Base-by-base conservation (phyloP, 208 protist genomes). In the Zelonia costaricensis region DNA sequence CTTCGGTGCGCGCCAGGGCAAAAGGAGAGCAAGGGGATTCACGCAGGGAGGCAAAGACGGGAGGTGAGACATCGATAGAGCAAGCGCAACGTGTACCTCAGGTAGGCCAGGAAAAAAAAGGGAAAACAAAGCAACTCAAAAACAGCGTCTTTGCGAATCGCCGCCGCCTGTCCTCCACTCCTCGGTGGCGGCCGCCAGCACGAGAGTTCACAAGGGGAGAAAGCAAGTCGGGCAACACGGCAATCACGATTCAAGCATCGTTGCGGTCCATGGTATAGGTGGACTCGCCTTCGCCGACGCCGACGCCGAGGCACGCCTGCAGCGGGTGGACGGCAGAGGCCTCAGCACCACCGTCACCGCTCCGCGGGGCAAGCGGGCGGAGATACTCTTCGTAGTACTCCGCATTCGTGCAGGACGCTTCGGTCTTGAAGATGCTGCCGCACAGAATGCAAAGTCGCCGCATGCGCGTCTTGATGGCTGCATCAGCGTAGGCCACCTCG, bases 381-480 rank as follows among this genome's bases (percentile, higher is more conserved):
- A 72, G 39, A 27, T 65, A 72, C 39, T 55, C 57, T 10, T 65
- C 58, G 20, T 52, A 60, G 35, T 42, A 54, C 13, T 28, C 40
- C 15, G 42, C 57, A 1, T 48, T 46, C 1, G 57, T 55, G 57
- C 40, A 55, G 31, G 20, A 53, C 0, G 42, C 40, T 45, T 65
- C 53, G 12, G 65, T 27, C 28, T 59, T 58, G 15, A 72, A 23
- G 1, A 59, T 43, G 20, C 28, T 7, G 1, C 48, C 65, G 18
- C 45, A 28, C 8, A 64, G 49, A 20, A 64, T 42, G 49, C 65
- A 72, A 20, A 72, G 51, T 33, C 53, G 52, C 43, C 28, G 52
- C 40, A 55, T 36, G 4, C 48, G 40, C 48, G 16, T 22, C 39
- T 53, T 51, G 3, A 72, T 53, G 10, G 31, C 56, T 12, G 36